Evolutionary conservation across 768 basidiomycete genomes (phyloP), one percentile per base, ranked within the genome.

Genomic region (Amanita molliuscula): DNA sequence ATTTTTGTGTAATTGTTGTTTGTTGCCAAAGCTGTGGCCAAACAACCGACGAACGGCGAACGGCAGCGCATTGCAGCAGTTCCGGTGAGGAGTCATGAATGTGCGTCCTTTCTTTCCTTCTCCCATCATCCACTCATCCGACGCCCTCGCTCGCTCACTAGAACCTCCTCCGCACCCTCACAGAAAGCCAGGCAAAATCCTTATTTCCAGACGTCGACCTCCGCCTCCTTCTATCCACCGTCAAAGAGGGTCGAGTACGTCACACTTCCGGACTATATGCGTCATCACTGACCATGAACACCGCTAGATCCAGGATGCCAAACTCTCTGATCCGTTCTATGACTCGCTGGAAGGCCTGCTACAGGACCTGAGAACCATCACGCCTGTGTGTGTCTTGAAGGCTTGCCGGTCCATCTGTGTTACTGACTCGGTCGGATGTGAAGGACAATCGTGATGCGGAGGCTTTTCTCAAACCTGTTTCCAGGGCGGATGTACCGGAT

Each of bases 381-480:
- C 80, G 16, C 76, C 83, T 66, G 82, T 83, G 59, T 57, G 74
- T 73, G 48, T 49, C 37, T 48, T 44, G 51, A 35, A 16, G 46
- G 52, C 34, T 57, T 35, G 58, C 58, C 64, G 63, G 62, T 55
- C 48, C 44, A 55, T 52, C 40, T 52, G 54, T 53, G 59, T 65
- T 13, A 52, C 62, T 57, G 52, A 62, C 57, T 61, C 56, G 54
- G 56, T 55, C 55, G 43, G 42, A 44, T 46, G 50, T 53, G 48
- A 54, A 85, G 81, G 81, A 85, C 66, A 91, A 88, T 72, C 91
- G 82, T 61, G 90, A 94, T 65, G 85, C 94, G 7, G 86, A 89
- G 58, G 84, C 93, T 7, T 99, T 99, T 65, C 76, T 95, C 47
- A 92, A 88, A 62, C 93, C 93, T 3, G 95, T 99, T 2, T 80